A percentile compares a stretch with the other conserved stretches of the same genome.
phyloP scores from a whole-genome alignment of 371 early-diverging fungal genomes.

The Lichtheimia ramosa region DNA sequence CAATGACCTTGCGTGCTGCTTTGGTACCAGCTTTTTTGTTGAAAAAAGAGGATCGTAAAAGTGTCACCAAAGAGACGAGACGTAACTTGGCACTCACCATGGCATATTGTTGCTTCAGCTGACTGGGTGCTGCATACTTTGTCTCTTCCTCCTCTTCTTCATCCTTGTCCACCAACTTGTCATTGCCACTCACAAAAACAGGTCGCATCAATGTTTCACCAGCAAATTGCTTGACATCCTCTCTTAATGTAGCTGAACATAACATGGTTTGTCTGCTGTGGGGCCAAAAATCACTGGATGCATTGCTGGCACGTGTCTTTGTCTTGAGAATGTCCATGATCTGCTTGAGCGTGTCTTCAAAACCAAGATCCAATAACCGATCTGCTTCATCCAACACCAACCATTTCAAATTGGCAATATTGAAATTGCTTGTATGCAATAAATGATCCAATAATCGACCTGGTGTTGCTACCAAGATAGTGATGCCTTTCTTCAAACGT shows the following conservation, averaged over 20 bases:
- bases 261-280: slow-evolving; percentile 79
- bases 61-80: slow-evolving; percentile 78
- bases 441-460: slow-evolving; percentile 97
- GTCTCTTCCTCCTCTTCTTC: slow-evolving; percentile 5
- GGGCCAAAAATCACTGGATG: slow-evolving; percentile 53
- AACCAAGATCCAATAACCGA: slow-evolving; percentile 95
- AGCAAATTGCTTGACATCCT: slow-evolving; percentile 82
- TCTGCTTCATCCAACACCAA: slow-evolving; percentile 99
- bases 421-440: slow-evolving; percentile 81
- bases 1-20: slow-evolving; percentile 67
- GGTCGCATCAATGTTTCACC: slow-evolving; percentile 77
- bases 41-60: slow-evolving; percentile 59
- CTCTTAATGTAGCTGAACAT: slow-evolving; percentile 91
- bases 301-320: slow-evolving; percentile 19
- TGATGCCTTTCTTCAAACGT: slow-evolving; percentile 88
- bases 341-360: slow-evolving; percentile 90
- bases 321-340: slow-evolving; percentile 72
- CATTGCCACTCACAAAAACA: slow-evolving; percentile 56
- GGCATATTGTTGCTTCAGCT: slow-evolving; percentile 82
- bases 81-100: slow-evolving; percentile 89
- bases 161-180: slow-evolving; percentile 10
- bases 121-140: slow-evolving; percentile 71
- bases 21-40: slow-evolving; percentile 44
- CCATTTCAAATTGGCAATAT: slow-evolving; percentile 78
- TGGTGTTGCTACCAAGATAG: slow-evolving; percentile 95